These are phyloP conservation scores for Colletotrichum sidae DNA, from an alignment of 2,329 filamentous ascomycete genomes.

Conservation along the genomic window DNA sequence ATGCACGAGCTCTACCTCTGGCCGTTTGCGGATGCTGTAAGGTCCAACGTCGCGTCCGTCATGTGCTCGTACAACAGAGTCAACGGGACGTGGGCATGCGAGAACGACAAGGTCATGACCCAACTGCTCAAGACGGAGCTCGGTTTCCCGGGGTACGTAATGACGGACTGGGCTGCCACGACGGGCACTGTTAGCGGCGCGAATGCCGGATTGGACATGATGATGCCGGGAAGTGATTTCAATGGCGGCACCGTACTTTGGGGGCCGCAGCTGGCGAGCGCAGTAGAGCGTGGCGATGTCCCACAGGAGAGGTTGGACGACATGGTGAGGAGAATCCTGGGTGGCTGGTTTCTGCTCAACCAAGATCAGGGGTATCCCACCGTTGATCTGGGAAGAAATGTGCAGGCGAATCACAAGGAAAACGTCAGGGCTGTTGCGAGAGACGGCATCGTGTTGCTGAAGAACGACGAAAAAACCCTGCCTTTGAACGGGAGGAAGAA, in stretches of 20 bases:
- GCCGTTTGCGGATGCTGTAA: conserved; percentile 77
- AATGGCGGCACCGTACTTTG: conserved; percentile 62
- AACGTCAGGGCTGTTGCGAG: conserved; percentile 68
- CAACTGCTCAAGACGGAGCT: conserved; percentile 76
- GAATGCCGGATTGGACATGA: conserved; percentile 81
- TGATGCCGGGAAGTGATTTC: conserved; percentile 78
- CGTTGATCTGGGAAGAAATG: conserved; percentile 65
- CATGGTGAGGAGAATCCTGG: conserved; percentile 73
- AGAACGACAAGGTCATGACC: conserved; percentile 71
- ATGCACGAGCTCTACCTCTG: conserved; percentile 76
- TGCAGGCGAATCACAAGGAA: conserved; percentile 70
- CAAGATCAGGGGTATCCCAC: conserved; percentile 64
- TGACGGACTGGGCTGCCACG: conserved; percentile 80
- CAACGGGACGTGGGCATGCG: conserved; percentile 76
- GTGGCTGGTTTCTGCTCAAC: conserved; percentile 69
- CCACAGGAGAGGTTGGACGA: conserved; percentile 72
- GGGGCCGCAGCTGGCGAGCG: conserved; percentile 64
- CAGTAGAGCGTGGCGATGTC: conserved; percentile 69
- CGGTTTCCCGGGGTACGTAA: conserved; percentile 74
- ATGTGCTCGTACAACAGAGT: conserved; percentile 83
- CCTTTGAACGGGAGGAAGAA: conserved; percentile 66
- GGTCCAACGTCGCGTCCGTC: conserved; percentile 71
- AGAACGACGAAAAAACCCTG: conserved; percentile 68
- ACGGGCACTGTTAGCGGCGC: conserved; percentile 76
- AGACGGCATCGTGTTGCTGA: conserved; percentile 74